Percentiles rank a stretch among this genome's conserved stretches.
Evolutionary conservation across 2,329 filamentous ascomycete genomes (phyloP).

Genomic region (Colletotrichum orbiculare): DNA sequence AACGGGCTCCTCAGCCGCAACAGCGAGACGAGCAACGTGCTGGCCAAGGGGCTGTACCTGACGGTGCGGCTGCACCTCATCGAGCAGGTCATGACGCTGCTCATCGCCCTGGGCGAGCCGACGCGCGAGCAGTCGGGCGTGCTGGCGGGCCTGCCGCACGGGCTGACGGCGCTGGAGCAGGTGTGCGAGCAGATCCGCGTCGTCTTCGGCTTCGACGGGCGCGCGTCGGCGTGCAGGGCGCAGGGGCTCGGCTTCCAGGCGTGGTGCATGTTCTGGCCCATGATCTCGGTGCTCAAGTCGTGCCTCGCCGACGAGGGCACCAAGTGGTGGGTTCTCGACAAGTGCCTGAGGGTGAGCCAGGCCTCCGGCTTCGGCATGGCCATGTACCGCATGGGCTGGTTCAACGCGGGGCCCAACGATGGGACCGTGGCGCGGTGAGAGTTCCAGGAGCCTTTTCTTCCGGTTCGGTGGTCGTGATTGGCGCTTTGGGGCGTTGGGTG

Average conservation of each 20-base stretch:
- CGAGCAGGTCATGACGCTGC: slow-evolving; percentile 17
- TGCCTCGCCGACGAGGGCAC: slow-evolving; percentile 16
- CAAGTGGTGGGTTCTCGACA: slow-evolving; percentile 21
- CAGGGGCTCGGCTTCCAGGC: slow-evolving; percentile 23
- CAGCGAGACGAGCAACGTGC: slow-evolving; percentile 38
- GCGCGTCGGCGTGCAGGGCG: slow-evolving; percentile 9
- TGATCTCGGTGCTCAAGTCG: slow-evolving; percentile 25
- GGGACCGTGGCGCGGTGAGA: background rate
- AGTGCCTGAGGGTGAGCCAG: slow-evolving; percentile 17
- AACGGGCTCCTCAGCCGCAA: slow-evolving; percentile 25
- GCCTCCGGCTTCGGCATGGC: slow-evolving; percentile 29
- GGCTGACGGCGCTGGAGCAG: slow-evolving; percentile 28
- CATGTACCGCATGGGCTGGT: slow-evolving; percentile 29
- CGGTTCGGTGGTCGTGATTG: background rate
- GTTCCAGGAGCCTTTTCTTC: background rate
- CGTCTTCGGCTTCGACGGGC: slow-evolving; percentile 24
- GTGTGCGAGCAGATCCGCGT: slow-evolving; percentile 30
- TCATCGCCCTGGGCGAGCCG: slow-evolving; percentile 24
- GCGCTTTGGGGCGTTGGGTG: background rate
- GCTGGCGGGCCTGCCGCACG: slow-evolving; percentile 27
- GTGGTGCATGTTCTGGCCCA: slow-evolving; percentile 35
- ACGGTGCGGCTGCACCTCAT: slow-evolving; percentile 22
- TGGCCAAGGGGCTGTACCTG: slow-evolving; percentile 20
- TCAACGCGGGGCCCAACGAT: background rate
- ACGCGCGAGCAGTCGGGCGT: slow-evolving; percentile 21